Evolutionary conservation across 2,329 filamentous ascomycete genomes (phyloP), one percentile per base, ranked within the genome.

Genomic region (Blastomyces silverae): DNA sequence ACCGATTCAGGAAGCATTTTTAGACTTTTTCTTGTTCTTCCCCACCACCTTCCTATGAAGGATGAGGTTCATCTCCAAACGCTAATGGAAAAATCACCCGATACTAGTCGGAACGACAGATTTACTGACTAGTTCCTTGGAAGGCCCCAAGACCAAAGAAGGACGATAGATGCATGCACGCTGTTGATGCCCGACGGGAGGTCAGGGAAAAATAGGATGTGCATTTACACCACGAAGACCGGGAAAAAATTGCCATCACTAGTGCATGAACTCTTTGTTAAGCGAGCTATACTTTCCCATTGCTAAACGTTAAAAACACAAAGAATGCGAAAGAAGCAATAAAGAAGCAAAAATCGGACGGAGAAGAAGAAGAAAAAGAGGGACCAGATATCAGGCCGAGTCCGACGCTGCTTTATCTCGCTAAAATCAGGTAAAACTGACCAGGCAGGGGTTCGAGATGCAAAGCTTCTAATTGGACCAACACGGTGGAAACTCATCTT

Each of bases 11-110:
- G 34, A 10, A 1, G 8, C 6, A n/a, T 7, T 10, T 10, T 10
- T 37, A 10, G 8, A 37, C 34, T 37, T 37, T 37, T 34, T 34
- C 6, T 37, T 4, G 34, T 37, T 37, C 34, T 37, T 37, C 7
- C 42, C 11, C 42, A 15, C 42, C 42, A 5, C 34, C 42, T 20
- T 44, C n/a, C n/a, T 52, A 8, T 25, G 22, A 52, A 25, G 48
- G 22, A 22, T 46, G 42, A 46, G 20, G 42, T 5, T 20, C 17
- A 46, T 46, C 34, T 37, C 34, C 2, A 20, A 55, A 20, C 52
- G 20, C 52, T 55, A 57, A 39, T 37, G 53, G 31, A 39, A 53
- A 53, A 57, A 22, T n/a, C 31, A 57, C 55, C 34, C 20, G 17
- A n/a, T 58, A 34, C 55, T 58, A 39, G 34, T n/a, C 20, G 55